Conservation (phyloP, 2,329 filamentous ascomycete genomes). For the Aureobasidium zeae region DNA sequence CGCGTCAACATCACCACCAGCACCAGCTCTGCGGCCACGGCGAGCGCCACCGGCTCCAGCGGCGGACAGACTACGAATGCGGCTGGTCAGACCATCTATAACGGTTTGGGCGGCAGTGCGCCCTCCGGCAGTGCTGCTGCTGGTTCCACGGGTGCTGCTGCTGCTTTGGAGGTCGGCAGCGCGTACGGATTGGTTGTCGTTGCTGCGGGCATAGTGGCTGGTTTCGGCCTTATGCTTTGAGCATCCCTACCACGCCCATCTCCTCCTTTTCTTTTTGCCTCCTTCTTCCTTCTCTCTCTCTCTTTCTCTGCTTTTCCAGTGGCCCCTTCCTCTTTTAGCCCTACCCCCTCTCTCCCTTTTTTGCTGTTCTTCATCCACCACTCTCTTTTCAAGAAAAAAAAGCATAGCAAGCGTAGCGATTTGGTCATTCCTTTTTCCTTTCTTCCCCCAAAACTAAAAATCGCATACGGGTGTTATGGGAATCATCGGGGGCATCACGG, state of each 20-base stretch:
- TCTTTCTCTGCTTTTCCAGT: not conserved
- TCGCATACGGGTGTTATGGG: no score
- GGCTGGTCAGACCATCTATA: slow-evolving; percentile 34
- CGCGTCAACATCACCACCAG: slow-evolving; percentile 49
- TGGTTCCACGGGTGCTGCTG: slow-evolving; percentile 24
- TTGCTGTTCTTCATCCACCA: not conserved
- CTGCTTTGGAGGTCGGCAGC: slow-evolving; percentile 44
- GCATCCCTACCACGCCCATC: no score
- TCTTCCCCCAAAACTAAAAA: no score
- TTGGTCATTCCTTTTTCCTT: not conserved
- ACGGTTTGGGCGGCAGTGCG: slow-evolving; percentile 31
- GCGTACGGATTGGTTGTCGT: slow-evolving; percentile 49
- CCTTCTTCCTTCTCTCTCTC: not conserved
- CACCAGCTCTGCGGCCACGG: slow-evolving; percentile 36
- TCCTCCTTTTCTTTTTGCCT: not conserved
- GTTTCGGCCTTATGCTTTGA: slow-evolving; percentile 41
- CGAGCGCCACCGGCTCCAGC: slow-evolving; percentile 22
- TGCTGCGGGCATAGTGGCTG: slow-evolving; percentile 47
- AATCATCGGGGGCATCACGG: no score
- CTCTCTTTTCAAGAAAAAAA: slow-evolving; percentile 1
- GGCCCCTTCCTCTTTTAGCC: no score
- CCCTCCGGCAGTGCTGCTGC: slow-evolving; percentile 19
- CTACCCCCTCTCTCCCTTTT: not conserved
- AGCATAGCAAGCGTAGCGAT: slow-evolving; percentile 15
- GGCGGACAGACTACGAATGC: slow-evolving; percentile 21